Evolutionary conservation across 352 stramenopile species (phyloP), one percentile per base, ranked within the genome.

Genomic region (Phytophthora pistaciae): DNA sequence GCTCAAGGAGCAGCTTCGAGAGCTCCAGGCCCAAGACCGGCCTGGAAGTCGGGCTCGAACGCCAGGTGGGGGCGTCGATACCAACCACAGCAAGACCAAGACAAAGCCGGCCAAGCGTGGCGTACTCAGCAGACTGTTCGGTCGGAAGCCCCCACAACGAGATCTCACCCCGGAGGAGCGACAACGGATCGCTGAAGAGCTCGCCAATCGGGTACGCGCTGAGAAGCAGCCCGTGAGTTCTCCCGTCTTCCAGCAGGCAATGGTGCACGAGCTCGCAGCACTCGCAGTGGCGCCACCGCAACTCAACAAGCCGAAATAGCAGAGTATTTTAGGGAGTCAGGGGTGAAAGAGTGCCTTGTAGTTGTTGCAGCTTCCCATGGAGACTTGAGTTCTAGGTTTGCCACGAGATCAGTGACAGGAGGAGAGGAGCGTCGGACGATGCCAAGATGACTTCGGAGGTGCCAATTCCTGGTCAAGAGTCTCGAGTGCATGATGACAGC

Each of bases 1-100:
- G 44, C 78, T 96, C 16, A 82, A 88, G 36, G 82, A 94, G 25
- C 70, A 92, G 20, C 50, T 94, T 11, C 58, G 71, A 16, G 75
- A 76, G 18, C 54, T 92, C 5, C 66, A 85, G 64, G 72, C 50
- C 6, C 29, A 67, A 70, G 38, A 70, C 27, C 60, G 56, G 59
- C 60, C 66, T 14, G 42, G 13, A 36, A 66, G 27, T 64, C 62
- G 46, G 54, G 53, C 8, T 50, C 36, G 56, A 68, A 53, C 55
- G 25, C 63, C 63, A 60, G 64, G 9, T 40, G 48, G 48, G 36
- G 50, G n/a, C n/a, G 25, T 60, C 36, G 49, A 68, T 23, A 49
- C 23, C 52, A 38, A 27, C 27, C 53, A 11, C 8, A 33, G 9
- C 31, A 48, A 20, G 8, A 25, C 44, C 16, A 21, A 4, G 38